These are phyloP conservation scores for Madurella fahalii DNA, from an alignment of 2,329 filamentous ascomycete genomes.

Conservation along the genomic window DNA sequence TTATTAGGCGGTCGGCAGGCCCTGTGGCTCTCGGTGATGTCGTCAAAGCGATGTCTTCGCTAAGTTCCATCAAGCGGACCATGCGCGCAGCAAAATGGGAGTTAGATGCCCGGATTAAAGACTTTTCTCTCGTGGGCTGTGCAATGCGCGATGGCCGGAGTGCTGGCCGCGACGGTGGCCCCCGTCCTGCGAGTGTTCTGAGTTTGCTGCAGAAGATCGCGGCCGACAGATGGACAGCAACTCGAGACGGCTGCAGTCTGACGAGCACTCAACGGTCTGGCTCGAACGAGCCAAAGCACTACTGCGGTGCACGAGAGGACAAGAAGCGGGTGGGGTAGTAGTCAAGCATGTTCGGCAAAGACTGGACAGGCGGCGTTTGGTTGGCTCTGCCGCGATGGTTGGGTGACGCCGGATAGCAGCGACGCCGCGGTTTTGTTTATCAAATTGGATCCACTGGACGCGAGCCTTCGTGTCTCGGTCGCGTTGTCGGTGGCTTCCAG, in stretches of 20 bases:
- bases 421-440: constrained; percentile 24
- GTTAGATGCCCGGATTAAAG: neutral
- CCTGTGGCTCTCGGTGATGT: constrained; percentile 21
- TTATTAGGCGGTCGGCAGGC: constrained; percentile 3
- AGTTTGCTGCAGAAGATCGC: no score
- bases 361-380: constrained; percentile 13
- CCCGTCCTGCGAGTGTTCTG: no score
- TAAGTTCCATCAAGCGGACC: constrained; percentile 3
- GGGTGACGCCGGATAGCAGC: constrained; percentile 16
- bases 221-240: neutral
- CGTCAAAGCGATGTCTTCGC: constrained; percentile 21
- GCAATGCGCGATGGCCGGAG: neutral
- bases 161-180: neutral
- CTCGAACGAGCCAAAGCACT: constrained; percentile 6
- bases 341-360: constrained; percentile 13
- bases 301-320: constrained; percentile 5
- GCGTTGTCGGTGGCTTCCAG: constrained; percentile 5
- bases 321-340: constrained; percentile 1
- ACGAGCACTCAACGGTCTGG: neutral
- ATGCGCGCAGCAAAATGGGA: constrained; percentile 3
- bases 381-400: constrained; percentile 15
- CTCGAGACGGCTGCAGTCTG: neutral
- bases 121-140: neutral
- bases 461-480: constrained; percentile 21
- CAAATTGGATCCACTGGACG: constrained; percentile 15